Percentiles rank a stretch among this genome's conserved stretches.
Conservation (phyloP, 1,139 yeast genomes). For the Debaryomyces robertsiae region DNA sequence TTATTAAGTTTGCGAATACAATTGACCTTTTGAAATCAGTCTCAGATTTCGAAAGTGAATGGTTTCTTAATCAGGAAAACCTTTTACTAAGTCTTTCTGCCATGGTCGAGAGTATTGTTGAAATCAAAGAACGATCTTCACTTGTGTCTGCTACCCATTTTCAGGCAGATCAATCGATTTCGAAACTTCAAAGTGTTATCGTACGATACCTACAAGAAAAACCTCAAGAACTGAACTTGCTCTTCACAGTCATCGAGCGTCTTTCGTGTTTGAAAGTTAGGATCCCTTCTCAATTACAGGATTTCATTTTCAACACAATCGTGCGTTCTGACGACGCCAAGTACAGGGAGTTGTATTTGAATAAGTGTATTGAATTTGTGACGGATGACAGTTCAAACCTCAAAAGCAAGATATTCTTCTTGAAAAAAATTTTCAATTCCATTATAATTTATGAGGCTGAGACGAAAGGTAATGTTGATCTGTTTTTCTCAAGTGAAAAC, state of each 20-base stretch:
- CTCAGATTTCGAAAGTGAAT: constrained; percentile 52
- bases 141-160: constrained; percentile 65
- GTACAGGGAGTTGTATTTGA: constrained; percentile 53
- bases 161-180: constrained; percentile 73
- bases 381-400: constrained; percentile 44
- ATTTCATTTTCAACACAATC: constrained; percentile 58
- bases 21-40: constrained; percentile 65
- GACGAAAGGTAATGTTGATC: constrained; percentile 49
- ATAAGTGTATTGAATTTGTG: constrained; percentile 51
- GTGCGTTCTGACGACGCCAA: constrained; percentile 53
- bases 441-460: constrained; percentile 66
- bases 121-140: constrained; percentile 42
- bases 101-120: constrained; percentile 46
- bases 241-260: constrained; percentile 54
- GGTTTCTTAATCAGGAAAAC: constrained; percentile 62
- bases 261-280: constrained; percentile 49
- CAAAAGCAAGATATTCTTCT: constrained; percentile 62
- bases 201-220: constrained; percentile 49
- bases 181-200: constrained; percentile 59
- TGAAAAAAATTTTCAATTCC: constrained; percentile 67
- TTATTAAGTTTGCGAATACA: constrained; percentile 68
- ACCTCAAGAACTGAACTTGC: constrained; percentile 31
- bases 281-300: constrained; percentile 53
- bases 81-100: constrained; percentile 50
- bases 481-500: constrained; percentile 40